Percentiles rank a stretch among this genome's conserved stretches.
phyloP scores from a whole-genome alignment of 139 green algal genomes.

The Choricystis sp. region DNA sequence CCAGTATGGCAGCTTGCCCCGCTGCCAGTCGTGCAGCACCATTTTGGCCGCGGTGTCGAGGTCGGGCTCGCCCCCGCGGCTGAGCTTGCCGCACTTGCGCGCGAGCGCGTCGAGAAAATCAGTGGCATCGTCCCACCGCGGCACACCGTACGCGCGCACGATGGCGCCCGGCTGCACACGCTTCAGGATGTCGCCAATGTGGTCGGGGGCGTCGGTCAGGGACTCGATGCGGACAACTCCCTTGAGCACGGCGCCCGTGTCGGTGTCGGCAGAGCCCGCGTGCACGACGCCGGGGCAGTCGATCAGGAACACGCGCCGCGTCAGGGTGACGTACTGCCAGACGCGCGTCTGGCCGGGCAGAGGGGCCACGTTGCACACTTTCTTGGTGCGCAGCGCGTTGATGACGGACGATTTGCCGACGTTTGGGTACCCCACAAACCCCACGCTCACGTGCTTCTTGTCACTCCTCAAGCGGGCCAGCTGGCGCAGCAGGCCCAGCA shows the following conservation, averaged over 20 bases:
- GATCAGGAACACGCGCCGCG: conserved; percentile 98
- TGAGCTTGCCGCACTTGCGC: conserved; percentile 41
- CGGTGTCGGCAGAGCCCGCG: conserved; percentile 59
- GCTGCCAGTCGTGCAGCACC: conserved; percentile 96
- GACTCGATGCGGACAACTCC: conserved; percentile 87
- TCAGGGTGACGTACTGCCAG: conserved; percentile 99
- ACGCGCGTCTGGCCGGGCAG: conserved; percentile 97
- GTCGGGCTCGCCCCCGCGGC: conserved; percentile 79
- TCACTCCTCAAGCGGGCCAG: conserved; percentile 77
- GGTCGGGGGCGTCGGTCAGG: conserved; percentile 36
- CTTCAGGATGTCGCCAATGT: conserved; percentile 55
- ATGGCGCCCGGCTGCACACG: conserved; percentile 79
- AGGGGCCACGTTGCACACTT: conserved; percentile 90
- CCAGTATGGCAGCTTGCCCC: conserved; percentile 95
- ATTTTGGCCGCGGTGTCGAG: conserved; percentile 86
- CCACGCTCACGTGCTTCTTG: conserved; percentile 90
- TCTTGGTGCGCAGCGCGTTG: conserved; percentile 93
- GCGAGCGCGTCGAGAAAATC: conserved; percentile 91
- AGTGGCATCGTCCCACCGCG: conserved; percentile 53
- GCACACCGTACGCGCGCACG: conserved; percentile 68
- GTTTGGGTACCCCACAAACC: conserved; percentile 98
- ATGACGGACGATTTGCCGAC: conserved; percentile 98
- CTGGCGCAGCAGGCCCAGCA: conserved; percentile 68
- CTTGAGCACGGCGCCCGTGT: conserved; percentile 87
- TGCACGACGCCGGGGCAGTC: conserved; percentile 97